These are phyloP conservation scores for Calendula officinalis DNA, from an alignment of 129 eudicot genomes.

Conservation along the genomic window DNA sequence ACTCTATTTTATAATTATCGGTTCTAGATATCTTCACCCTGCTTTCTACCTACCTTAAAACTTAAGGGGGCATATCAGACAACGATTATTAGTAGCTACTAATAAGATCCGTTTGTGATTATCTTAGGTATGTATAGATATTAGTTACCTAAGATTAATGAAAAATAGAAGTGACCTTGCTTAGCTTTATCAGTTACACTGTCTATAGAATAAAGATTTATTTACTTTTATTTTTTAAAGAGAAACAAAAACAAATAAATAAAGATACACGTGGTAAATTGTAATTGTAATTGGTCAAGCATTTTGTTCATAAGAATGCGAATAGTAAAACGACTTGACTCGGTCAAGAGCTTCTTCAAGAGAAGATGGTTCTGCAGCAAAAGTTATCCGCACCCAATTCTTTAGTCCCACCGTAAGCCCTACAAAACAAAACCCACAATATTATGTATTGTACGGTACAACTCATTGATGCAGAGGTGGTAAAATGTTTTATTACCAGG, in stretches of 20 bases:
- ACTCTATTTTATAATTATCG: too few species aligned
- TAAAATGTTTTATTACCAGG: slow-evolving; percentile 51
- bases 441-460: background rate
- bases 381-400: slow-evolving; percentile 85
- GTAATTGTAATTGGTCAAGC: slow-evolving; percentile 11
- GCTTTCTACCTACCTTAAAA: too few species aligned
- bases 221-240: slow-evolving; percentile 1
- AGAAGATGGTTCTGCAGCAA: slow-evolving; percentile 86
- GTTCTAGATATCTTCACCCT: too few species aligned
- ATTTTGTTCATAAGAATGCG: slow-evolving; percentile 51
- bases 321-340: slow-evolving; percentile 51
- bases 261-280: slow-evolving; percentile 18
- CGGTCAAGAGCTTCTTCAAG: slow-evolving; percentile 73
- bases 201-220: slow-evolving; percentile 4
- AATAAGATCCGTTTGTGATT: too few species aligned
- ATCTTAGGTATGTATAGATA: too few species aligned
- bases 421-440: slow-evolving; percentile 21
- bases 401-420: slow-evolving; percentile 84
- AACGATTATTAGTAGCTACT: too few species aligned
- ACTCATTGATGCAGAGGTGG: background rate
- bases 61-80: too few species aligned
- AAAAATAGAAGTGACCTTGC: too few species aligned
- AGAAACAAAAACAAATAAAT: background rate
- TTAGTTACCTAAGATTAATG: too few species aligned
- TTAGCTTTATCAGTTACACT: background rate